Conservation (phyloP, 768 basidiomycete species). For the Suillus decipiens region DNA sequence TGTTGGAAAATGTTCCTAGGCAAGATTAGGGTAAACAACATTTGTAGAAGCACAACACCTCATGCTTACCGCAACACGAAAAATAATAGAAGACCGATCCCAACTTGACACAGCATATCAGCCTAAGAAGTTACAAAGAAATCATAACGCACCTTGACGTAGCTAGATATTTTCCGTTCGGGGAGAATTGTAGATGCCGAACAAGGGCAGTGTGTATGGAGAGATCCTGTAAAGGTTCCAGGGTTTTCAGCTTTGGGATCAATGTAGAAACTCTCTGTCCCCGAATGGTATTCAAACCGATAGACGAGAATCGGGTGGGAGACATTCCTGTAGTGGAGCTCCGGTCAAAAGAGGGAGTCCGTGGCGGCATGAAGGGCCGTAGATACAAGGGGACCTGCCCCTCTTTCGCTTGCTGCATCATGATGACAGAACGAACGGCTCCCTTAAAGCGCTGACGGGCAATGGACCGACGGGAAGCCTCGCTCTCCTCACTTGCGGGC, state of each 20-base stretch:
- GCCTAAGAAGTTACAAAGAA: conserved; percentile 9
- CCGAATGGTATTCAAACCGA: conserved; percentile 36
- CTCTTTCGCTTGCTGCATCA: conserved; percentile 30
- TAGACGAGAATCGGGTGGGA: conserved; percentile 34
- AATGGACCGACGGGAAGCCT: conserved; percentile 26
- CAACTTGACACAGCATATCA: conserved; percentile 34
- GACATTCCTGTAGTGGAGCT: conserved; percentile 32
- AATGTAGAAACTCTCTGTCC: conserved; percentile 42
- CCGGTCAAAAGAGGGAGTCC: conserved; percentile 32
- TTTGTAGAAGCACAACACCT: conserved; percentile 10
- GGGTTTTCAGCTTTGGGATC: conserved; percentile 42
- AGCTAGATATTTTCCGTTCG: conserved; percentile 52
- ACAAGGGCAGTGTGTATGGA: conserved; percentile 52
- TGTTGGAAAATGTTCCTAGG: conserved; percentile 43
- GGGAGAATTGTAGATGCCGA: conserved; percentile 56
- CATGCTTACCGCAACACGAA: conserved; percentile 45
- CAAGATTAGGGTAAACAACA: conserved; percentile 17
- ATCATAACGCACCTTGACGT: conserved; percentile 46
- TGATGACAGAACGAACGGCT: conserved; percentile 49
- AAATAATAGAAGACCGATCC: conserved; percentile 54
- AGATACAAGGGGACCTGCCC: conserved; percentile 10
- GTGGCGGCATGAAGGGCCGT: conserved; percentile 33
- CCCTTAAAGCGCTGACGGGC: conserved; percentile 41
- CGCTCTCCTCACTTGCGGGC: conserved; percentile 27
- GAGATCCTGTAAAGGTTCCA: conserved; percentile 44